Evolutionary conservation across 2,329 filamentous ascomycete genomes (phyloP), one percentile per base, ranked within the genome.

Genomic region (Fusarium foetens): DNA sequence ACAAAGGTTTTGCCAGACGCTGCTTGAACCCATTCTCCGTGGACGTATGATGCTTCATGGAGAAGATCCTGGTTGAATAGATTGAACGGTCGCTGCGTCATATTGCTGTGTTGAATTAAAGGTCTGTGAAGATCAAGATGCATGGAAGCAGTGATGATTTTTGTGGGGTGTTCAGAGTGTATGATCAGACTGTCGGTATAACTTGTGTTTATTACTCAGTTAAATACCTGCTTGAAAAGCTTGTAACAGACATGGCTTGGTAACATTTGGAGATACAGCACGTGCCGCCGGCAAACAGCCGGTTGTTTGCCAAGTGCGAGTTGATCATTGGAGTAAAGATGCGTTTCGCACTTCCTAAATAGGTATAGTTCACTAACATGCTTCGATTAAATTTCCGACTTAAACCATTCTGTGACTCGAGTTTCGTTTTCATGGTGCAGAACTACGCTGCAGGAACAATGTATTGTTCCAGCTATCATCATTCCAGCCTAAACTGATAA

Each of bases 191-290:
- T 17, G 41, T 7, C n/a, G 6, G 41, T 42, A 42, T 17, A 23
- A 39, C 16, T 25, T 19, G 11, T 17, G 7, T 43, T 25, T 8
- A 25, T 25, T 19, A 11, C 10, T 43, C 3, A 6, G 10, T 25
- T 1, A 43, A 25, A 43, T 25, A 25, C 23, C 23, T 19, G 0
- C 41, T 25, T 25, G 5, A 12, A 25, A 19, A 25, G 23, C 0
- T 43, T 5, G 7, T 3, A 43, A 43, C 7, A 8, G 11, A 4
- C 23, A 25, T 43, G 11, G 12, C 11, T 25, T 13, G 7, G 11
- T 19, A 19, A 10, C 0, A 21, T 9, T 45, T 21, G 3, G 23
- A 27, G 5, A 10, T 14, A 6, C 11, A 27, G 3, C 8, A 14
- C 17, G 11, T 27, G 6, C 12, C 9, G 12, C 43, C 8, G 42